Conservation (phyloP, 2,329 filamentous ascomycete genomes). For the Phaeosphaeriaceae sp. region DNA sequence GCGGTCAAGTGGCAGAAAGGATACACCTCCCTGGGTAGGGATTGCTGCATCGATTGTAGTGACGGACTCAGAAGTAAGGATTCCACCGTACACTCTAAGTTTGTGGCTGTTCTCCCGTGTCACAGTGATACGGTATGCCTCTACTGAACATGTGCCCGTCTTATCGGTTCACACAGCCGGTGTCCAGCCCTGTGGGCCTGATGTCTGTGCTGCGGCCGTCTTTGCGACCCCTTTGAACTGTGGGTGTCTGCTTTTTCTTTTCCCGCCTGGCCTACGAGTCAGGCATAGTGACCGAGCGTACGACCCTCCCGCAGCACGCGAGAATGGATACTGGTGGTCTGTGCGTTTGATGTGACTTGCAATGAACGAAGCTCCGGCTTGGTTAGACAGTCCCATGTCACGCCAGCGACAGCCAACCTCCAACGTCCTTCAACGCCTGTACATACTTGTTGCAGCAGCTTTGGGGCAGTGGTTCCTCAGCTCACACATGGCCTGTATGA, state of each 20-base stretch:
- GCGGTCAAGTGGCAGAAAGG: constrained; percentile 11
- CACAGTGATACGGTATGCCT: constrained; percentile 15
- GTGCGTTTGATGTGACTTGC: constrained; percentile 6
- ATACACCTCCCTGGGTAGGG: constrained; percentile 12
- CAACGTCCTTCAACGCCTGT: constrained; percentile 1
- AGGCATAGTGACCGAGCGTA: not conserved
- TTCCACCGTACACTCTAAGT: constrained; percentile 18
- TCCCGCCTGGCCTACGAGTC: constrained; percentile 7
- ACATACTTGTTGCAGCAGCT: not conserved
- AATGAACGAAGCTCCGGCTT: not conserved
- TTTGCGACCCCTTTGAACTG: constrained; percentile 12
- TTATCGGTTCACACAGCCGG: constrained; percentile 13
- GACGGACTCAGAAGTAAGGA: constrained; percentile 14
- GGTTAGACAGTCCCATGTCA: constrained; percentile 5
- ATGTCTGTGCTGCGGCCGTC: constrained; percentile 17
- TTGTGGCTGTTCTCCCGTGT: constrained; percentile 26
- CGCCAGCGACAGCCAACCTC: constrained; percentile 4
- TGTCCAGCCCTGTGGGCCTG: constrained; percentile 14
- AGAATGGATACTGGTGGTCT: constrained; percentile 7
- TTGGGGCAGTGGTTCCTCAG: not conserved
- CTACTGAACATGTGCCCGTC: constrained; percentile 12
- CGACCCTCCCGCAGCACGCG: constrained; percentile 4
- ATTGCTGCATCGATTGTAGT: constrained; percentile 13
- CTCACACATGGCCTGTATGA: constrained; percentile 2
- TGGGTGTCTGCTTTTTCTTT: constrained; percentile 9